Conservation (phyloP, 1,284 basidiomycete species). For the Dichomitus squalens region DNA sequence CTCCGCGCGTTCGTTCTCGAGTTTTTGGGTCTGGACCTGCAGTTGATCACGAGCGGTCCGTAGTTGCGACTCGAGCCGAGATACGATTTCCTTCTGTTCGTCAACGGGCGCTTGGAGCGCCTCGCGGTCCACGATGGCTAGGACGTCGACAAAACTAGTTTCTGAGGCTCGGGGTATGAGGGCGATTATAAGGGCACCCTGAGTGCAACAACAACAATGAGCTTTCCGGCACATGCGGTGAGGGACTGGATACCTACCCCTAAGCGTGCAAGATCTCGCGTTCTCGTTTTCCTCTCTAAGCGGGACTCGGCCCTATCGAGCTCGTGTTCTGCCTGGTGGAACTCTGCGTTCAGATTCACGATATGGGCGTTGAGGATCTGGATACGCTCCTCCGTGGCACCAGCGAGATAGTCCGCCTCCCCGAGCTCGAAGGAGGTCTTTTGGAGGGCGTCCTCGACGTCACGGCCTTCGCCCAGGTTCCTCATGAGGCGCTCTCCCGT, state of each 20-base stretch:
- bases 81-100: not conserved
- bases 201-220: too few relatives aligned
- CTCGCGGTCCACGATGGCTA: not conserved
- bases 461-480: not conserved
- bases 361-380: not conserved
- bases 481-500: constrained; percentile 2
- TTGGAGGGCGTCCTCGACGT: not conserved
- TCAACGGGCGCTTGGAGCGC: not conserved
- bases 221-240: too few relatives aligned
- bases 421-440: not conserved
- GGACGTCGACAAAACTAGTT: not conserved
- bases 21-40: not conserved
- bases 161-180: not conserved
- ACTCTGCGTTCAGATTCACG: not conserved
- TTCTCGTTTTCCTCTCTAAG: not conserved
- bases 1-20: constrained; percentile 1
- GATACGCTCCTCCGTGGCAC: constrained; percentile 1
- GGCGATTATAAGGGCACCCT: not conserved
- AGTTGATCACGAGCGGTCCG: constrained; percentile 2
- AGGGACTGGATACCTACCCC: not conserved
- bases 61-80: constrained; percentile 1
- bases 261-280: not conserved
- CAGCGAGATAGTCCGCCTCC: not conserved
- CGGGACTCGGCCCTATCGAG: not conserved
- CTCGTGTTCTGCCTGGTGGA: not conserved